Percentiles rank a stretch among this genome's conserved stretches.
Conservation (phyloP, 139 green algal species). For the Chlamydomonas applanata region DNA sequence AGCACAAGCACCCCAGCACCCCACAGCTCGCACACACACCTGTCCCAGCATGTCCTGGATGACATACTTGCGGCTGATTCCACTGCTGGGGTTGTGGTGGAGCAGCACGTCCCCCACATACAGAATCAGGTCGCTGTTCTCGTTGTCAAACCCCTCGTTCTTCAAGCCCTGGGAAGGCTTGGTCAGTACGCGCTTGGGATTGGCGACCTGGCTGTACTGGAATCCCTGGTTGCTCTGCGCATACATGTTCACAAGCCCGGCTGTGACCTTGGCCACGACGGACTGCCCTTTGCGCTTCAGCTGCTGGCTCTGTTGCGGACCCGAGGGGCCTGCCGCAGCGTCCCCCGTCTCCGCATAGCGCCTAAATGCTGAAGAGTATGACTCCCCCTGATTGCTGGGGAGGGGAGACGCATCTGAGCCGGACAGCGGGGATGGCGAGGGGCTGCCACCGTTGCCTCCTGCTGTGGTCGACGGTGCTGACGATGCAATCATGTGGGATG, state of each 20-base stretch:
- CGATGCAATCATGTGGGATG: too few species aligned
- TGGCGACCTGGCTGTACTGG: slow-evolving; percentile 33
- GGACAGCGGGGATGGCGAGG: too few species aligned
- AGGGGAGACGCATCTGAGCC: too few species aligned
- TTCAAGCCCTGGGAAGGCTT: slow-evolving; percentile 57
- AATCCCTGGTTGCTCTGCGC: slow-evolving; percentile 43
- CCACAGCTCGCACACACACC: not conserved
- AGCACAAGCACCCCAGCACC: not conserved
- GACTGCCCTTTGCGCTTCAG: not conserved
- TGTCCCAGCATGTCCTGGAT: slow-evolving; percentile 25
- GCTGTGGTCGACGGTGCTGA: too few species aligned
- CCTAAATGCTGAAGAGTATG: too few species aligned
- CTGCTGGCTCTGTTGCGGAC: too few species aligned
- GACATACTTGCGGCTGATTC: slow-evolving; percentile 16
- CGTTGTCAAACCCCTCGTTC: slow-evolving; percentile 86
- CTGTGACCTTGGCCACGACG: slow-evolving; percentile 18
- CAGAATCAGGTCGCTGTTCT: slow-evolving; percentile 86
- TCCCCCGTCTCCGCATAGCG: too few species aligned
- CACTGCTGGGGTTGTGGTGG: slow-evolving; percentile 27
- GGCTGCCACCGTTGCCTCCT: too few species aligned
- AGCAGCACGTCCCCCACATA: slow-evolving; percentile 66
- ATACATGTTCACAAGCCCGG: slow-evolving; percentile 24
- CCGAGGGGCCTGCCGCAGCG: too few species aligned
- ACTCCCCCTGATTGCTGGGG: too few species aligned
- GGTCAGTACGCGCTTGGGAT: slow-evolving; percentile 64